Conservation (phyloP, 768 basidiomycete genomes). For the Boletus vinaceobasis region DNA sequence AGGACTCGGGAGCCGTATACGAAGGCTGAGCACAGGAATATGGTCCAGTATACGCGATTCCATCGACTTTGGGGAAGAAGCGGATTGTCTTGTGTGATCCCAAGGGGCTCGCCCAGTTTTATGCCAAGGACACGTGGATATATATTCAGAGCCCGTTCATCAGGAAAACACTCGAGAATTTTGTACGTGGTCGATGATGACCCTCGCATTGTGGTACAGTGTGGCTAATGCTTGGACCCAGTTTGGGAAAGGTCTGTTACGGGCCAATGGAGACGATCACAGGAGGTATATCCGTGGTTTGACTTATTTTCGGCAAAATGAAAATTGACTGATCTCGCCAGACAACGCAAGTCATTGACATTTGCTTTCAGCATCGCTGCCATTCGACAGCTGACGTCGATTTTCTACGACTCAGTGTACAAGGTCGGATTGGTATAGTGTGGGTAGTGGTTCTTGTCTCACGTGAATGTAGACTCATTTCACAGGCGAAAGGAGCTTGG, state of each 20-base stretch:
- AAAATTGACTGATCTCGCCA: neutral
- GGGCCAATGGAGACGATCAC: slow-evolving; percentile 43
- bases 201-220: neutral
- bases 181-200: neutral
- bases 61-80: slow-evolving; percentile 9
- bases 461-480: too few relatives aligned
- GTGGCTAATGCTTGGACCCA: neutral
- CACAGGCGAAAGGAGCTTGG: slow-evolving; percentile 17
- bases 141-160: slow-evolving; percentile 41
- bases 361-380: slow-evolving; percentile 40
- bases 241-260: slow-evolving; percentile 31
- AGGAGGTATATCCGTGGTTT: slow-evolving; percentile 30
- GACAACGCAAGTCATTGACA: slow-evolving; percentile 37
- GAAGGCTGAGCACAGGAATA: slow-evolving; percentile 22
- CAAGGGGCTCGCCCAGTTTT: slow-evolving; percentile 28
- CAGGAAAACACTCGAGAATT: slow-evolving; percentile 29
- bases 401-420: slow-evolving; percentile 39
- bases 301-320: too few relatives aligned
- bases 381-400: slow-evolving; percentile 32
- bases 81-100: slow-evolving; percentile 37
- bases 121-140: slow-evolving; percentile 16
- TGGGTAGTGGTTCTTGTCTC: neutral
- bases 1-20: slow-evolving; percentile 8
- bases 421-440: neutral
- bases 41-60: slow-evolving; percentile 15